Conservation (phyloP, 2,329 filamentous ascomycete genomes). For the Xylaria digitata region DNA sequence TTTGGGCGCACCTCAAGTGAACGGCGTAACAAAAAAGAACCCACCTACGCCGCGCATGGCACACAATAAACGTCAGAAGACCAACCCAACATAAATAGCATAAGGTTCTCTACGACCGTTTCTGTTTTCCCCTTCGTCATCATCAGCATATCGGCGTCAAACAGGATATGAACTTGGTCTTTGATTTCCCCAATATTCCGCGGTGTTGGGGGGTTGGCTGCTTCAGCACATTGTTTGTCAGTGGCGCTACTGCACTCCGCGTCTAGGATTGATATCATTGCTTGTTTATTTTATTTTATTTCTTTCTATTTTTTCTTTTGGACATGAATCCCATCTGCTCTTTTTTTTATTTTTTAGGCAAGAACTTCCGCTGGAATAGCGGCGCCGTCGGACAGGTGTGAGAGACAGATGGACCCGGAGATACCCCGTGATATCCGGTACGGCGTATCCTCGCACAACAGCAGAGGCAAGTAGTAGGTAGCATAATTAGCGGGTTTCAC, state of each 20-base stretch:
- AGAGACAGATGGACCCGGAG: background rate
- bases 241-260: constrained; percentile 36
- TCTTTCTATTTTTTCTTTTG: background rate
- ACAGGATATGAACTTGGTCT: constrained; percentile 44
- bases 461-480: constrained; percentile 5
- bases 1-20: constrained; percentile 59
- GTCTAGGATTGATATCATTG: constrained; percentile 41
- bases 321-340: constrained; percentile 21
- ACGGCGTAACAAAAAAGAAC: constrained; percentile 64
- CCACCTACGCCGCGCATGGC: constrained; percentile 67
- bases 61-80: constrained; percentile 61
- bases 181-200: constrained; percentile 37
- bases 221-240: constrained; percentile 27
- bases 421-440: background rate
- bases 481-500: constrained; percentile 27
- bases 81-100: constrained; percentile 50
- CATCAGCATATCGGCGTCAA: constrained; percentile 46
- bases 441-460: constrained; percentile 1
- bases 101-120: background rate
- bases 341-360: constrained; percentile 5
- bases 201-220: constrained; percentile 37
- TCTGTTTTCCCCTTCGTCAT: constrained; percentile 23
- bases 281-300: background rate
- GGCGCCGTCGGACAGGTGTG: constrained; percentile 1
- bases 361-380: constrained; percentile 5